phyloP scores from a whole-genome alignment of 805 yeast genomes.

The Candida glaebosa region DNA sequence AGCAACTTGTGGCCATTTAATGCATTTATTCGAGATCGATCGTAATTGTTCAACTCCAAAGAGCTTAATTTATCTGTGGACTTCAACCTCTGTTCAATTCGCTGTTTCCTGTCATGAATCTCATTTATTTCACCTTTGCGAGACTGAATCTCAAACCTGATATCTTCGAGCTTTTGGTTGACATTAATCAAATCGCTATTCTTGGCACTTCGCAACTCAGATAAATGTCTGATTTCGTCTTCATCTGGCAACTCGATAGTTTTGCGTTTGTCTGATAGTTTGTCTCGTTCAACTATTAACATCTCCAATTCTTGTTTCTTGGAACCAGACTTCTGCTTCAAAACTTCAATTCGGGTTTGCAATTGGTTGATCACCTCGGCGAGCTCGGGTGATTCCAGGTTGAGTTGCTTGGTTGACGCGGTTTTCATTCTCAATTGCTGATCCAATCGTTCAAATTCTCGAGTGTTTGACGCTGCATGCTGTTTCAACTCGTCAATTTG shows the following conservation, averaged over 20 bases:
- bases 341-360: constrained; percentile 1
- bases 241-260: constrained; percentile 27
- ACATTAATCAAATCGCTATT: constrained; percentile 8
- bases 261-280: constrained; percentile 15
- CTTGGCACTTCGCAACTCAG: constrained; percentile 13
- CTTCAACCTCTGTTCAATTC: constrained; percentile 12
- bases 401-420: neutral
- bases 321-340: constrained; percentile 7
- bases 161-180: constrained; percentile 13
- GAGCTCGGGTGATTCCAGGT: neutral
- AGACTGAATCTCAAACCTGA: constrained; percentile 11
- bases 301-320: constrained; percentile 8
- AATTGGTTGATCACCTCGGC: neutral
- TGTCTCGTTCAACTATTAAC: constrained; percentile 5
- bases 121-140: neutral
- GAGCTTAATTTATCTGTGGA: constrained; percentile 49
- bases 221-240: constrained; percentile 18
- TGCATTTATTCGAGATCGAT: constrained; percentile 40
- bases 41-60: constrained; percentile 32
- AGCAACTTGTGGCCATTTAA: constrained; percentile 35
- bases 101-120: constrained; percentile 6
- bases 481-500: constrained; percentile 3
- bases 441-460: constrained; percentile 1
- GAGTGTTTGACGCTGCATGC: neutral
- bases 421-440: neutral